Conservation (phyloP, 1,284 basidiomycete genomes). For the Ceratobasidium sp. region DNA sequence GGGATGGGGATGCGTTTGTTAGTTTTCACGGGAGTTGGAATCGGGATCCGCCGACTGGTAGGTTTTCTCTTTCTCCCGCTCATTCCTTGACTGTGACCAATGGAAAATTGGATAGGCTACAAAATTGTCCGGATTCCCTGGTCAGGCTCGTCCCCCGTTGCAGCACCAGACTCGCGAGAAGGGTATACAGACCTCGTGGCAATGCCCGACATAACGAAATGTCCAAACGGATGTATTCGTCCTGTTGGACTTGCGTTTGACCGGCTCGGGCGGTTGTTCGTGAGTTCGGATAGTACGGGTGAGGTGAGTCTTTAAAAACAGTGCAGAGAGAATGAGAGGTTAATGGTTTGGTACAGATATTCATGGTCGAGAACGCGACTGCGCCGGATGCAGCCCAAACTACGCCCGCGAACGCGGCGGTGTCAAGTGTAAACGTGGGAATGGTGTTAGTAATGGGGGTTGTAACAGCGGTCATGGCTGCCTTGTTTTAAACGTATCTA, state of each 20-base stretch:
- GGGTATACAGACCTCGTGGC: constrained; percentile 30
- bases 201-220: constrained; percentile 19
- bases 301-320: constrained; percentile 20
- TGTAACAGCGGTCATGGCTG: not conserved
- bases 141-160: not conserved
- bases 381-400: not conserved
- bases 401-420: not conserved
- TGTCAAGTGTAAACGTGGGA: not conserved
- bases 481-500: constrained; percentile 9
- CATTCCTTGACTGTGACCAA: not conserved
- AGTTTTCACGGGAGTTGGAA: constrained; percentile 46
- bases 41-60: constrained; percentile 33
- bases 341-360: not conserved
- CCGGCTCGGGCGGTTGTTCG: constrained; percentile 38
- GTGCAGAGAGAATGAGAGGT: too few species aligned
- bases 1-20: constrained; percentile 43
- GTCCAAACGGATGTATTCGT: constrained; percentile 35
- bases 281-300: constrained; percentile 41
- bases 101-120: constrained; percentile 25
- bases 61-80: not conserved
- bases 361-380: constrained; percentile 23
- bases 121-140: constrained; percentile 23
- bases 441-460: not conserved
- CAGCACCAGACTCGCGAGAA: not conserved
- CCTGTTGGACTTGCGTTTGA: constrained; percentile 45